Base-by-base conservation (phyloP, 2,329 filamentous ascomycete genomes). In the Aphanoascus verrucosus region DNA sequence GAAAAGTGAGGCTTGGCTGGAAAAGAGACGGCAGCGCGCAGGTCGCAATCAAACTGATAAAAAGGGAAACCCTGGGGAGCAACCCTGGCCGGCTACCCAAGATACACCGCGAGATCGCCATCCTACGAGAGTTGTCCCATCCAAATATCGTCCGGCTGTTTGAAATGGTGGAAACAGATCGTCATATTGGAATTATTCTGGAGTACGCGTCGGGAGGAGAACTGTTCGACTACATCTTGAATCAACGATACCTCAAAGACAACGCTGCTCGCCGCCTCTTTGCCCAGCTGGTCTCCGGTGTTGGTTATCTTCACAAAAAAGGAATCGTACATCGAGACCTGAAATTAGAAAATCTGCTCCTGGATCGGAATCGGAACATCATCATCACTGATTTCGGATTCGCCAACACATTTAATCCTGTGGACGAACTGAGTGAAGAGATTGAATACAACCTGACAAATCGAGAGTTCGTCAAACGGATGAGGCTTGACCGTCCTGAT, bases 381-480 rank as follows among this genome's bases (percentile, higher is more conserved):
- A 98, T 98, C 72, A 98, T 98, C 66, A 98, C 93, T 14, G 93
- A 98, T 72, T 98, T 98, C 71, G 93, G 93, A 15, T 98, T 98
- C 67, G 93, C 93, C 61, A 98, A 98, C 70, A 97, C 90, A 0
- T 98, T 98, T 65, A 86, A 96, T 65, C 82, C 93, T 0, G 73
- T 76, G 35, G 93, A 98, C 65, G 89, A 96, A 67, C 77, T 98
- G 38, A 82, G 81, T 3, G 88, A 95, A 56, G 90, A 96, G 55
- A 86, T 96, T 60, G 93, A 97, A 69, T 81, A 88, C 63, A 87
- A 89, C 58, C 74, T 98, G 19, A 80, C 81, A 23, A 91, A 95
- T 65, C 86, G 88, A 60, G 90, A 96, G 15, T 93, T 84, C 65
- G 85, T 97, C 57, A 91, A 91, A 73, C 79, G 84, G 49, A 78